A percentile compares a stretch with the other conserved stretches of the same genome.
Evolutionary conservation across 1,284 basidiomycete species (phyloP).

Genomic region (Chondrostereum purpureum): DNA sequence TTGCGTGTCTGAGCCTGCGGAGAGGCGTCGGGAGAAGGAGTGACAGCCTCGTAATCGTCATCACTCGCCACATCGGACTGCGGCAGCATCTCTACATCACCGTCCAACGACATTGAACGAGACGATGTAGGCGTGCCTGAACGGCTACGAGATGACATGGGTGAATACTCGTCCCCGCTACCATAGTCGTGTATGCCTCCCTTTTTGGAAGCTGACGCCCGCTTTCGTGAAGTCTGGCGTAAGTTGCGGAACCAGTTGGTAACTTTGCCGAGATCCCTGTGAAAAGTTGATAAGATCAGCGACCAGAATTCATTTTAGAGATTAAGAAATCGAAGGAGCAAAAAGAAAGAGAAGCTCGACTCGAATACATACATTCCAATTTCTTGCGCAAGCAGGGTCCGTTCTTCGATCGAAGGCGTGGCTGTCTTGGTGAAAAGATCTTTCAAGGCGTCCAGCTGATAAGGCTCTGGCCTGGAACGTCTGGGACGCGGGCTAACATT

Average conservation of each 20-base stretch:
- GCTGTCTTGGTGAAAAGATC: slow-evolving; percentile 57
- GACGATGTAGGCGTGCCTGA: slow-evolving; percentile 41
- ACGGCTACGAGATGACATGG: slow-evolving; percentile 35
- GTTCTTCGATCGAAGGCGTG: slow-evolving; percentile 69
- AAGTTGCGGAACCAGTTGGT: slow-evolving; percentile 84
- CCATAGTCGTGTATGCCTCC: slow-evolving; percentile 33
- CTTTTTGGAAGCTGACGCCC: slow-evolving; percentile 46
- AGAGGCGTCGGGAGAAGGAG: slow-evolving; percentile 55
- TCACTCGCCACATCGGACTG: slow-evolving; percentile 54
- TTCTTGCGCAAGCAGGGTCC: slow-evolving; percentile 60
- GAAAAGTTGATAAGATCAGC: slow-evolving; percentile 14
- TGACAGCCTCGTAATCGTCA: slow-evolving; percentile 65
- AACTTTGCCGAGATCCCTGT: slow-evolving; percentile 72
- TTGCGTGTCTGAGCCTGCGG: slow-evolving; percentile 30
- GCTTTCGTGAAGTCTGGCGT: slow-evolving; percentile 65
- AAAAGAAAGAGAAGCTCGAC: slow-evolving; percentile 10
- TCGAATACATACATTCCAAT: slow-evolving; percentile 56
- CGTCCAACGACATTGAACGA: slow-evolving; percentile 41
- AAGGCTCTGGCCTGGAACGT: slow-evolving; percentile 69
- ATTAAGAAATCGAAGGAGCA: slow-evolving; percentile 10
- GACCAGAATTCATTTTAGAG: slow-evolving; percentile 11
- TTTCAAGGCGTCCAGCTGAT: slow-evolving; percentile 68
- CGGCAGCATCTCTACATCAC: slow-evolving; percentile 27
- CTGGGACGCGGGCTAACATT: slow-evolving; percentile 38
- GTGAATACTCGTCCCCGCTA: slow-evolving; percentile 32